Evolutionary conservation across 257 asterid species (phyloP), one percentile per base, ranked within the genome.

Genomic region (Solanum chmielewskii): DNA sequence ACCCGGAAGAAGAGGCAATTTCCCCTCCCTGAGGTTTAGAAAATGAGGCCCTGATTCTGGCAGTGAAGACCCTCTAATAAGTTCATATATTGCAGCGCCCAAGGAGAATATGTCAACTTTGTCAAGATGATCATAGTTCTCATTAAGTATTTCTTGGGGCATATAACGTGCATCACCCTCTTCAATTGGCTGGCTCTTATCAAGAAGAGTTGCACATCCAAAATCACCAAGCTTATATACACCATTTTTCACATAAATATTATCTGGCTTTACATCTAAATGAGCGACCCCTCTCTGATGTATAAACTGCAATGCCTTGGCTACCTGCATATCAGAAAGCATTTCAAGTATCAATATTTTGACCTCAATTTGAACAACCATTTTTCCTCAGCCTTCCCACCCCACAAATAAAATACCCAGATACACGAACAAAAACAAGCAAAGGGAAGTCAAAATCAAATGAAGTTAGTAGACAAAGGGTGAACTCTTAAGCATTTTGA

Each of bases 81-180:
- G 95, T 89, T 95, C 99, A 64, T 94, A 94, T 73, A 97, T 90
- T 4, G 98, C 90, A 87, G 94, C 98, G 56, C 99, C 99, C 88
- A 97, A 92, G 84, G 98, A 95, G 92, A 97, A 97, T 85, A 97
- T 93, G 71, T 97, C 99, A 73, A 94, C 98, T 89, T 93, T 95
- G 88, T 95, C 98, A n/a, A 97, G 93, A 88, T 92, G 88, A 87
- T 97, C 98, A 86, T 93, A 94, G 71, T 95, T 88, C 82, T 97
- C 99, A 80, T 97, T 97, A 87, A 97, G 92, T 87, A 97, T 95
- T 92, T 97, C 99, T 89, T 91, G 98, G 88, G 99, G 98, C 98
- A 97, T 95, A 83, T 95, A 97, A 75, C 99, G 98, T 39, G 98
- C 99, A 90, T 97, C 99, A 4, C 99, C 99, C 90, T 97, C 99